Conservation (phyloP, 352 stramenopile species). For the Phytophthora podocarpi region DNA sequence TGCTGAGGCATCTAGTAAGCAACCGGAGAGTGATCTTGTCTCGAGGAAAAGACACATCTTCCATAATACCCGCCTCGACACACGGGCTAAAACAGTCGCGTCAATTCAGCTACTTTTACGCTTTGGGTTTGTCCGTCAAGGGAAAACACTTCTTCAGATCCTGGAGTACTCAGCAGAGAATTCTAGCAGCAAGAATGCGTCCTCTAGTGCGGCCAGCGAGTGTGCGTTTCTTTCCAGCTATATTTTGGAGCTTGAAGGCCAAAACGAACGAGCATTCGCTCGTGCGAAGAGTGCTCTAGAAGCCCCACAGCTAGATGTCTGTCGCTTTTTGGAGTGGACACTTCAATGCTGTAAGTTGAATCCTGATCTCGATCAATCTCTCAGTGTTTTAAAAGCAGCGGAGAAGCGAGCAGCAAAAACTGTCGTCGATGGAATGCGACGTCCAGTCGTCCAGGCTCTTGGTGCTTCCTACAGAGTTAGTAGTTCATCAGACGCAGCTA, state of each 20-base stretch:
- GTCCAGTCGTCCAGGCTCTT: constrained; percentile 4
- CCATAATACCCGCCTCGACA: constrained; percentile 27
- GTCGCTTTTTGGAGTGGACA: constrained; percentile 41
- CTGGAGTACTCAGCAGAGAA: constrained; percentile 20
- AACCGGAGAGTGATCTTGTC: neutral
- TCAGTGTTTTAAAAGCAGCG: constrained; percentile 20
- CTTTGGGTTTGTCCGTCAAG: constrained; percentile 64
- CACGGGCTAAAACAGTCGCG: constrained; percentile 35
- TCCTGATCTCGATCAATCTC: constrained; percentile 8
- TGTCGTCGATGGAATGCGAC: constrained; percentile 15
- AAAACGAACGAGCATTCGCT: constrained; percentile 18
- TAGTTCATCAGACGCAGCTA: neutral
- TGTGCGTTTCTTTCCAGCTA: constrained; percentile 33
- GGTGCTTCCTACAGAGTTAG: neutral
- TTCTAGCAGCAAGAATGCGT: constrained; percentile 1
- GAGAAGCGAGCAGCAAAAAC: constrained; percentile 27
- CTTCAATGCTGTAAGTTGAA: constrained; percentile 31
- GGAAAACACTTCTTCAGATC: constrained; percentile 57
- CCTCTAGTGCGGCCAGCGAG: neutral
- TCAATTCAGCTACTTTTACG: constrained; percentile 43
- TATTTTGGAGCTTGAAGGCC: constrained; percentile 51
- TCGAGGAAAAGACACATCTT: constrained; percentile 31
- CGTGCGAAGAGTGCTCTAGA: constrained; percentile 29
- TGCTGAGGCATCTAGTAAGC: neutral
- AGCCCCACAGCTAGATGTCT: constrained; percentile 28